Evolutionary conservation across 192 early-diverging fungal genomes (phyloP).

Genomic region (Phlyctochytrium bullatum): DNA sequence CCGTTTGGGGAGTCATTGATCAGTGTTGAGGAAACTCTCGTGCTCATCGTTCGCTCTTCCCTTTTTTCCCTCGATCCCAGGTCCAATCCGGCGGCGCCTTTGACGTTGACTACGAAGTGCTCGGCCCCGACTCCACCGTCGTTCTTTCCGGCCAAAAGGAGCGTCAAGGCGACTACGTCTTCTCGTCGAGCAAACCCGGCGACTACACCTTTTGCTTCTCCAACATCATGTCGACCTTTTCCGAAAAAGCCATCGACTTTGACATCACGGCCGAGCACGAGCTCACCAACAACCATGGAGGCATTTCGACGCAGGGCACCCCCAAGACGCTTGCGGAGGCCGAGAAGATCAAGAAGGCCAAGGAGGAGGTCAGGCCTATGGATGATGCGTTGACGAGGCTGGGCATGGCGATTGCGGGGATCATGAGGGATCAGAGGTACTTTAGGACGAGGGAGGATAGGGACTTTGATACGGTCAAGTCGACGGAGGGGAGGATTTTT

Average conservation of each 20-base stretch:
- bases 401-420: conserved; percentile 61
- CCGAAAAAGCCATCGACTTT: conserved; percentile 91
- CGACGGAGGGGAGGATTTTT: conserved; percentile 79
- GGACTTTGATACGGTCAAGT: conserved; percentile 85
- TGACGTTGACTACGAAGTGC: conserved; percentile 93
- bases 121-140: conserved; percentile 65
- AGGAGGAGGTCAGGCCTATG: conserved; percentile 55
- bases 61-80: conserved; percentile 40
- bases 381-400: conserved; percentile 49
- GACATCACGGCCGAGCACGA: conserved; percentile 93
- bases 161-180: conserved; percentile 93
- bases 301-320: conserved; percentile 5
- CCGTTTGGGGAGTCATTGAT: too few species aligned
- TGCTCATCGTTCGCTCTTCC: not conserved
- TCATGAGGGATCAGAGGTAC: conserved; percentile 82
- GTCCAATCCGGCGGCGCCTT: conserved; percentile 96
- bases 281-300: conserved; percentile 27
- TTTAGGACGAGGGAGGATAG: conserved; percentile 88
- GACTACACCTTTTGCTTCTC: conserved; percentile 98
- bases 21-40: too few species aligned
- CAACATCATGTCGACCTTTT: conserved; percentile 91
- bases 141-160: conserved; percentile 80
- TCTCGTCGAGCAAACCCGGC: conserved; percentile 79
- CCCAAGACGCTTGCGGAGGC: not conserved
- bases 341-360: conserved; percentile 5